Conservation (phyloP, 768 basidiomycete species). For the Tulasnella sp. region DNA sequence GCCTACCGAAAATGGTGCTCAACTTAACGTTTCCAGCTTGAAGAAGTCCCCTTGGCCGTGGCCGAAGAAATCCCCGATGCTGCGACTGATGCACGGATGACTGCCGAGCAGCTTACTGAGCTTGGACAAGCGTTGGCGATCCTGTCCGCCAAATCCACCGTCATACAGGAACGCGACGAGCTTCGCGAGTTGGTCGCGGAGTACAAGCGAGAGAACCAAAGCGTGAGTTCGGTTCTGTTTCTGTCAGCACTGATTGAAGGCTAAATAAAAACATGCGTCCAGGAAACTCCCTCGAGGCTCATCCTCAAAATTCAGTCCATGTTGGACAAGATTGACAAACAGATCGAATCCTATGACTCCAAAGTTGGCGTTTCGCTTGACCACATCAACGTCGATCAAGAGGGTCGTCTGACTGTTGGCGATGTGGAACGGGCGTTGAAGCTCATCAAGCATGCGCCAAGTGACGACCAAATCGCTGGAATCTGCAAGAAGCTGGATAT, state of each 20-base stretch:
- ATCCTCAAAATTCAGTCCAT: slow-evolving; percentile 66
- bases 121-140: slow-evolving; percentile 86
- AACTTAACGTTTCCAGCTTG: background rate
- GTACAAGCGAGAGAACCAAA: slow-evolving; percentile 87
- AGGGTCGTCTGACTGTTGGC: slow-evolving; percentile 82
- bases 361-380: slow-evolving; percentile 81
- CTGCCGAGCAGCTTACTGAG: slow-evolving; percentile 90
- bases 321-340: slow-evolving; percentile 91
- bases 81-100: slow-evolving; percentile 81
- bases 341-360: slow-evolving; percentile 86
- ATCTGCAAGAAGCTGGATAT: slow-evolving; percentile 92
- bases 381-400: slow-evolving; percentile 77
- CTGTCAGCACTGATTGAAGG: background rate
- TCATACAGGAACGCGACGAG: slow-evolving; percentile 93
- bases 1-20: background rate
- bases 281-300: slow-evolving; percentile 86
- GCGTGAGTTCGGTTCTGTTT: background rate
- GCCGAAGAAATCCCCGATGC: slow-evolving; percentile 11
- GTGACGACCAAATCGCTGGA: slow-evolving; percentile 79
- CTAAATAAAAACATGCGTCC: slow-evolving; percentile 54
- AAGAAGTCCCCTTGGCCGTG: slow-evolving; percentile 11
- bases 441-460: slow-evolving; percentile 90
- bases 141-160: slow-evolving; percentile 88
- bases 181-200: slow-evolving; percentile 89
- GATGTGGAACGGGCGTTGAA: slow-evolving; percentile 87